Conservation (phyloP, 768 basidiomycete genomes). For the Suillus weaverae region DNA sequence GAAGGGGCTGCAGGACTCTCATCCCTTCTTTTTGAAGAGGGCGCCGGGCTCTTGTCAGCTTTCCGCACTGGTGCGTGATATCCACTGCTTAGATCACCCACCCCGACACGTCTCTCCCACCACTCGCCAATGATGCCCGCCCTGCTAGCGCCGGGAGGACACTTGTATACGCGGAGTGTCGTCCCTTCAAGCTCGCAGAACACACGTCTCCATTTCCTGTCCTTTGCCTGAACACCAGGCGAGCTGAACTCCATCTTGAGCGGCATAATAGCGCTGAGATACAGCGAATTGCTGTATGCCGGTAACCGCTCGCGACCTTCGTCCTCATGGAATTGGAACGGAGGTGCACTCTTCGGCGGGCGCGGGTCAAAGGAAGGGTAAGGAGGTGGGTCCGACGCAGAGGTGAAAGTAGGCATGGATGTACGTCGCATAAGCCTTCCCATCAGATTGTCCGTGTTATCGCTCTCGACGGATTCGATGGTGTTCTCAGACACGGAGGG, state of each 20-base stretch:
- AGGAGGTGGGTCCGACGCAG: constrained; percentile 62
- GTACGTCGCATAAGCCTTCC: constrained; percentile 54
- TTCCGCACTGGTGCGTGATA: constrained; percentile 25
- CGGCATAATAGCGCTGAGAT: constrained; percentile 78
- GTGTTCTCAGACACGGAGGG: constrained; percentile 16
- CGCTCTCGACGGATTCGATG: constrained; percentile 20
- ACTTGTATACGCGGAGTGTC: constrained; percentile 74
- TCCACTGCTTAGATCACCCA: constrained; percentile 52
- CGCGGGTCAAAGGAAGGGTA: constrained; percentile 52
- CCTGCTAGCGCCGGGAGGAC: constrained; percentile 40
- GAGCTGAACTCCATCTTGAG: constrained; percentile 91
- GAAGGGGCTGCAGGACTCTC: constrained; percentile 15
- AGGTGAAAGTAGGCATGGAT: constrained; percentile 70
- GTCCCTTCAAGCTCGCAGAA: constrained; percentile 93
- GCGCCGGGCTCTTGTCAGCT: constrained; percentile 27
- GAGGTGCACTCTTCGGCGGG: constrained; percentile 19
- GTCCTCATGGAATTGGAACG: constrained; percentile 45
- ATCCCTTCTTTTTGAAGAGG: constrained; percentile 18
- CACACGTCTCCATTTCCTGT: constrained; percentile 89
- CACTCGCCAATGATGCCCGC: constrained; percentile 63
- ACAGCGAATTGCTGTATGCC: constrained; percentile 75
- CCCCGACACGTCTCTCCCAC: constrained; percentile 80
- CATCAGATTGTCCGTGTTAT: constrained; percentile 28
- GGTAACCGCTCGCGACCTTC: constrained; percentile 86
- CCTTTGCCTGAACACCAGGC: constrained; percentile 84